Evolutionary conservation across 2,329 filamentous ascomycete species (phyloP).

Genomic region (Elsinoe necatrix): DNA sequence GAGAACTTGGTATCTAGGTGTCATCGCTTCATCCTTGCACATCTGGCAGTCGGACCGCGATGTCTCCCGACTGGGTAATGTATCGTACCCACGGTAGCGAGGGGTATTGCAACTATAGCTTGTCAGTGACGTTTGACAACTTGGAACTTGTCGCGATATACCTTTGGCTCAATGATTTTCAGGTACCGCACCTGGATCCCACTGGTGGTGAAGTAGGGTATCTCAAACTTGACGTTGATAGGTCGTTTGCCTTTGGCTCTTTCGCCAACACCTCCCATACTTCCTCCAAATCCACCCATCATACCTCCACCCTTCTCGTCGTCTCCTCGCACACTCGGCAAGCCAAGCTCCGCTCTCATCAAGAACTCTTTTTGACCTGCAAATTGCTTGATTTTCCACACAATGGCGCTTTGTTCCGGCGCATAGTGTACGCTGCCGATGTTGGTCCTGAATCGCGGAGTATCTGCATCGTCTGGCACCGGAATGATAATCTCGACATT

Average conservation of each 20-base stretch:
- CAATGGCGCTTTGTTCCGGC: conserved; percentile 91
- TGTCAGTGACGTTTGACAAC: conserved; percentile 3
- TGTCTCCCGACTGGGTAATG: conserved; percentile 96
- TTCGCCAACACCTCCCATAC: conserved; percentile 80
- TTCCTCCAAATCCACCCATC: conserved; percentile 94
- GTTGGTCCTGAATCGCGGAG: conserved; percentile 91
- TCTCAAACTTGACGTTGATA: conserved; percentile 99
- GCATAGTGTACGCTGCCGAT: conserved; percentile 96
- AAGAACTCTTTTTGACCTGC: conserved; percentile 97
- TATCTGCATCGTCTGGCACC: conserved; percentile 94
- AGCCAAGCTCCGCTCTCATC: conserved; percentile 91
- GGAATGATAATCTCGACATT: conserved; percentile 98
- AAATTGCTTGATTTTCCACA: conserved; percentile 99
- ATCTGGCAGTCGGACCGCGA: conserved; percentile 89
- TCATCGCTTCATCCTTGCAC: conserved; percentile 7
- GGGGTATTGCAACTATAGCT: conserved; percentile 83
- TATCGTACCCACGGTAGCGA: conserved; percentile 97
- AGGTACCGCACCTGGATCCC: conserved; percentile 97
- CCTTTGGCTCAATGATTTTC: conserved; percentile 99
- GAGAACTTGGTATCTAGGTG: neutral
- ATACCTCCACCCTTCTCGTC: conserved; percentile 94
- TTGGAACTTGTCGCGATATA: conserved; percentile 33
- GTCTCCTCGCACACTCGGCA: conserved; percentile 89
- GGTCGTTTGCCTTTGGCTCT: conserved; percentile 94
- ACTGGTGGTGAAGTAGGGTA: conserved; percentile 99